These are phyloP conservation scores for Calocybe indica DNA, from an alignment of 768 basidiomycete genomes.

Conservation along the genomic window DNA sequence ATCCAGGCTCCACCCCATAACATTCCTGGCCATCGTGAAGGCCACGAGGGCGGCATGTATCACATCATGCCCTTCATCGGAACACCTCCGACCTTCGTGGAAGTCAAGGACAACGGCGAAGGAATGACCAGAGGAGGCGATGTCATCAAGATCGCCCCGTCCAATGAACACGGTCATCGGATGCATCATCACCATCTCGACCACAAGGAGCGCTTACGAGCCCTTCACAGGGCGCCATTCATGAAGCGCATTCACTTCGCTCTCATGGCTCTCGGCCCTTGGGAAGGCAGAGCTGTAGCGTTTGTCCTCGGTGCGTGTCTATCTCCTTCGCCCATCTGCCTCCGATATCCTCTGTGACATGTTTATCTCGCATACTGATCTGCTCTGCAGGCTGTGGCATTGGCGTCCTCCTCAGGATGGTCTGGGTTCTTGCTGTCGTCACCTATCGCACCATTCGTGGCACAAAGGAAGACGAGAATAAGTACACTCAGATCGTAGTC, in stretches of 20 bases:
- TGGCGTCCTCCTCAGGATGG: slow-evolving; percentile 76
- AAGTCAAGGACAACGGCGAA: neutral
- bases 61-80: slow-evolving; percentile 30
- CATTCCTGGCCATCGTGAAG: neutral
- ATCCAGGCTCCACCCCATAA: slow-evolving; percentile 24
- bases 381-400: slow-evolving; percentile 63
- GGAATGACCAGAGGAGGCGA: neutral
- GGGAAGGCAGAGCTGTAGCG: slow-evolving; percentile 80
- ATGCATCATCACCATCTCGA: slow-evolving; percentile 18
- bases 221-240: slow-evolving; percentile 36
- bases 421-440: slow-evolving; percentile 68
- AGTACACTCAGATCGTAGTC: too few relatives aligned
- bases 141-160: slow-evolving; percentile 2
- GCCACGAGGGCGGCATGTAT: slow-evolving; percentile 14
- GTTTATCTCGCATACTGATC: slow-evolving; percentile 1
- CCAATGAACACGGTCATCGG: slow-evolving; percentile 10
- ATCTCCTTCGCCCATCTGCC: neutral
- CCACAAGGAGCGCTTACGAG: slow-evolving; percentile 17
- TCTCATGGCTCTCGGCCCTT: slow-evolving; percentile 64
- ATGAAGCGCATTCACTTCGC: slow-evolving; percentile 56
- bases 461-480: too few relatives aligned
- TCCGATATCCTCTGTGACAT: neutral
- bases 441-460: slow-evolving; percentile 42
- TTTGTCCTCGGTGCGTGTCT: slow-evolving; percentile 62
- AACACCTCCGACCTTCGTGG: slow-evolving; percentile 13